phyloP scores from a whole-genome alignment of 306 rosid genomes.

The Trifolium fragiferum region DNA sequence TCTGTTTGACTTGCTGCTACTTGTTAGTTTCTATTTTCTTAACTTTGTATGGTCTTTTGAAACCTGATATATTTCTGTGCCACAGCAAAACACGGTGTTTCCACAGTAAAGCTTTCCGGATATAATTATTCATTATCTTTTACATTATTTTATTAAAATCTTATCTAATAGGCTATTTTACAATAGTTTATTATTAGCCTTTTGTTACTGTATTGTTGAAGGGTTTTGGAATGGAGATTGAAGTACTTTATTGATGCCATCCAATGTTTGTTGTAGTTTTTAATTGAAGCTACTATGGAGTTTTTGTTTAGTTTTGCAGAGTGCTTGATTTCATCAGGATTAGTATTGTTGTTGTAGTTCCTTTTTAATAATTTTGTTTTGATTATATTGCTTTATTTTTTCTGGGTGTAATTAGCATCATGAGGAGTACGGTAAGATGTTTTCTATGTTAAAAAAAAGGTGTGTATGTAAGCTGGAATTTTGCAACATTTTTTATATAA shows the following conservation, averaged over 20 bases:
- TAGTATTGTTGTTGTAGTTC: slow-evolving; percentile 2
- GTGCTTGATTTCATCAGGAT: neutral
- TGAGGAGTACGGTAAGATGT: slow-evolving; percentile 8
- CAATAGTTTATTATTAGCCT: neutral
- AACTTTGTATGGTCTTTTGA: neutral
- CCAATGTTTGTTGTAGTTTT: slow-evolving; percentile 15
- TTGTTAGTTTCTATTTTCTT: neutral
- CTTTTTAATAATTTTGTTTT: neutral
- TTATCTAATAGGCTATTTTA: neutral
- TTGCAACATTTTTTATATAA: slow-evolving; percentile 6
- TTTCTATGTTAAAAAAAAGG: neutral
- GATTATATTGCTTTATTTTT: neutral
- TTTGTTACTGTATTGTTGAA: slow-evolving; percentile 11
- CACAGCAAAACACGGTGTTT: neutral
- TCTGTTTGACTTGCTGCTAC: neutral
- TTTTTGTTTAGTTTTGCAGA: slow-evolving; percentile 4
- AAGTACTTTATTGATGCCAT: slow-evolving; percentile 1
- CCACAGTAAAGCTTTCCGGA: neutral
- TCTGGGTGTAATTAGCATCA: slow-evolving; percentile 11
- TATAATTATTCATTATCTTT: neutral
- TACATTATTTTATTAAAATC: neutral
- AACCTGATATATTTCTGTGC: neutral
- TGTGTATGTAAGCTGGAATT: slow-evolving; percentile 4
- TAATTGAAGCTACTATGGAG: neutral
- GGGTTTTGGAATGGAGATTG: slow-evolving; percentile 17